These are phyloP conservation scores for Mycena polygramma DNA, from an alignment of 768 basidiomycete genomes.

Conservation along the genomic window DNA sequence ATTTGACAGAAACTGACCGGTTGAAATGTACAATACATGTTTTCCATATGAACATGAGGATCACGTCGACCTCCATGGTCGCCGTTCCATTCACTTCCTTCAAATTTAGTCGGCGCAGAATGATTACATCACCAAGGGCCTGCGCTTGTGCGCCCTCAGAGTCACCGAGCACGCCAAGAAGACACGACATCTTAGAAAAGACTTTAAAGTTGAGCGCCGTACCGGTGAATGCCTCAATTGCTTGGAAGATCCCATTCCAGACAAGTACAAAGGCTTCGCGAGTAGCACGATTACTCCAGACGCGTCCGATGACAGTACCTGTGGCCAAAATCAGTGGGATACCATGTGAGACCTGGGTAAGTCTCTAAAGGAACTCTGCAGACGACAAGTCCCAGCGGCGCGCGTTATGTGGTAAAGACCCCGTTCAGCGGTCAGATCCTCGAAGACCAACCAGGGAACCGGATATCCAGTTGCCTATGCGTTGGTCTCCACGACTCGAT, in stretches of 20 bases:
- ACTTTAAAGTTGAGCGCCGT: conserved; percentile 1
- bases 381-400: no score
- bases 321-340: no score
- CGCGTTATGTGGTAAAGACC: no score
- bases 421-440: no score
- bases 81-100: neutral
- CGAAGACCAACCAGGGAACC: no score
- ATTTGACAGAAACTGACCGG: neutral
- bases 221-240: neutral
- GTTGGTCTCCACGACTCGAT: no score
- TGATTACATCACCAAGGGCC: conserved; percentile 5
- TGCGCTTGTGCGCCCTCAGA: conserved; percentile 21
- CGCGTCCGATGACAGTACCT: conserved; percentile 13
- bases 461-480: no score
- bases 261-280: conserved; percentile 8
- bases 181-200: neutral
- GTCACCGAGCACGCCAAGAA: conserved; percentile 12
- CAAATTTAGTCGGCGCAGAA: neutral
- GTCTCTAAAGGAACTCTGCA: no score
- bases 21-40: conserved; percentile 19
- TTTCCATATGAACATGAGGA: conserved; percentile 18
- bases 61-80: neutral
- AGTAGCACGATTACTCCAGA: conserved; percentile 7
- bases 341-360: no score
- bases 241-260: conserved; percentile 13